Percentiles rank a stretch among this genome's conserved stretches.
phyloP scores from a whole-genome alignment of 2,329 filamentous ascomycete species.

The Microdochium nivale region DNA sequence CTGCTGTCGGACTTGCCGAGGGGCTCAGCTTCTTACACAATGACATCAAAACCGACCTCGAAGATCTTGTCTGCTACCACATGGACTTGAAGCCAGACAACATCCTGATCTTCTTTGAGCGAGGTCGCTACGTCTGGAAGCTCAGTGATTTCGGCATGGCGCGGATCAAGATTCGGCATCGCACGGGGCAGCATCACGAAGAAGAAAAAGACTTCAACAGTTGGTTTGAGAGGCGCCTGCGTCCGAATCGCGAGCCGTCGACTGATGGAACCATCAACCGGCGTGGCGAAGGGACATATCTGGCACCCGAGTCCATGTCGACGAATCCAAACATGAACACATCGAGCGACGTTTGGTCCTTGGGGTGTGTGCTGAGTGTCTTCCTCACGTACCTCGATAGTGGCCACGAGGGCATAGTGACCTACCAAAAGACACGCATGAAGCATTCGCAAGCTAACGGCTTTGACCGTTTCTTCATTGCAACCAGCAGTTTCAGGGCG shows the following conservation, averaged over 20 bases:
- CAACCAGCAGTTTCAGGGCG: neutral
- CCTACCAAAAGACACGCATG: conserved; percentile 4
- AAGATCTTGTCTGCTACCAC: conserved; percentile 27
- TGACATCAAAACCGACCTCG: conserved; percentile 17
- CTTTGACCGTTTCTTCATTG: conserved; percentile 13
- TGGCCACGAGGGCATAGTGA: conserved; percentile 16
- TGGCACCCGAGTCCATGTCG: conserved; percentile 23
- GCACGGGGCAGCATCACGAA: conserved; percentile 6
- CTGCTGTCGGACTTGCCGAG: conserved; percentile 21
- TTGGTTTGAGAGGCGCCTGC: conserved; percentile 14
- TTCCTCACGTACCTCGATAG: conserved; percentile 26
- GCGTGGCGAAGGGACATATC: conserved; percentile 24
- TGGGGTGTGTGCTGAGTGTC: conserved; percentile 77
- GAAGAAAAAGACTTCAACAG: conserved; percentile 19
- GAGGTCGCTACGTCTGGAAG: conserved; percentile 23
- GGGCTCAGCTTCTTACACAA: conserved; percentile 27
- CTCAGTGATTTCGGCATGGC: conserved; percentile 32
- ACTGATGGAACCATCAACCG: conserved; percentile 17
- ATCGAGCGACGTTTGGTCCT: conserved; percentile 73
- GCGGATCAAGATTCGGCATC: conserved; percentile 19
- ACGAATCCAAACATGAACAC: conserved; percentile 18
- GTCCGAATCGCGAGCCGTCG: conserved; percentile 7
- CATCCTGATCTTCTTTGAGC: conserved; percentile 20
- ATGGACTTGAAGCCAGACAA: conserved; percentile 30
- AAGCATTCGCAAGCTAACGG: conserved; percentile 12